Evolutionary conservation across 106 monocot species (phyloP), one percentile per base, ranked within the genome.

Genomic region (Hemerocallis citrina): DNA sequence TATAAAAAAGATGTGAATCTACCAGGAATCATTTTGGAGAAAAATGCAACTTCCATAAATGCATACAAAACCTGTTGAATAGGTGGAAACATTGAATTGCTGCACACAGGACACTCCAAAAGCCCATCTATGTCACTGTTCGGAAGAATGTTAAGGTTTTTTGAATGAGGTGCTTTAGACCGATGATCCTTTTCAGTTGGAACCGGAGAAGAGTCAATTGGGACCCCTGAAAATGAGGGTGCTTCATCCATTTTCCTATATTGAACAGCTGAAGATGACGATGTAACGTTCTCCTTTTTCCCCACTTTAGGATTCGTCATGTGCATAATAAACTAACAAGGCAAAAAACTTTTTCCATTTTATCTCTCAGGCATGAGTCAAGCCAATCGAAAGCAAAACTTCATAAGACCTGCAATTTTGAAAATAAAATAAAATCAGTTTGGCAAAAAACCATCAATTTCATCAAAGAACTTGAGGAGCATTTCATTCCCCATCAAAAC

Each of bases 71-170:
- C 79, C 79, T 79, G 79, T 35, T 79, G 79, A 29, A 79, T 79
- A 33, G 79, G 79, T 61, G 79, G 79, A 66, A 74, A 74, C 79
- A 79, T 79, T 23, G 74, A 44, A 49, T 74, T 74, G 9, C 54
- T 74, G 74, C 79, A 79, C 14, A 79, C 68, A 22, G 74, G 79
- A 55, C 79, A 79, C 66, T 79, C 79, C 60, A 74, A 59, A 29
- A 79, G 65, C 9, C 59, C 59, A 59, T 59, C 59, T 38, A 59
- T 59, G 14, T 59, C 59, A 59, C 59, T 59, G 59, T 59, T 59
- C 19, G 59, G 59, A 59, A 39, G 59, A 39, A 59, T 10, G 24
- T 19, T 59, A 22, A 10, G 59, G 27, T 40, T 59, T 59, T 39
- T 59, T 39, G 38, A 59, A 15, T 59, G 11, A 25, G 59, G 40